Conservation (phyloP, 257 asterid genomes). For the Solanum appendiculatum region DNA sequence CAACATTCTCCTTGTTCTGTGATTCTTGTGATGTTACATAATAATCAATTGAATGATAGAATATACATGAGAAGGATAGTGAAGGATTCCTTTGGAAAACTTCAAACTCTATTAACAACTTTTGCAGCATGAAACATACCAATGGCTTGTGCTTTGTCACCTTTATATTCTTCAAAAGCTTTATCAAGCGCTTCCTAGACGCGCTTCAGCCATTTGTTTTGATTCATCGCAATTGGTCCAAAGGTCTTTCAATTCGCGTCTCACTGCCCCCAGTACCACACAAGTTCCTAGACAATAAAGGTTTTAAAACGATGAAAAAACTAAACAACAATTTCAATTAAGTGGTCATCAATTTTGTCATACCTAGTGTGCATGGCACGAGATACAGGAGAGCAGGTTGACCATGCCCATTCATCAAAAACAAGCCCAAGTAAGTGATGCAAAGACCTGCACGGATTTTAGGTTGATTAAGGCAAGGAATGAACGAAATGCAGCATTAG, state of each 20-base stretch:
- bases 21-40: background rate
- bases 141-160: background rate
- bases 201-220: conserved; percentile 2
- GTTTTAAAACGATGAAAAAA: conserved; percentile 2
- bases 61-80: background rate
- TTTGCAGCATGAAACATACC: background rate
- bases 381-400: conserved; percentile 95
- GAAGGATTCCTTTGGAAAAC: background rate
- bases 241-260: conserved; percentile 68
- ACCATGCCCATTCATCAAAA: conserved; percentile 89
- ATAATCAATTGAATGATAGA: background rate
- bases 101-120: background rate
- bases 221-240: conserved; percentile 43
- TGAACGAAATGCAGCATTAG: background rate
- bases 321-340: background rate
- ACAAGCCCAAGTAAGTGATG: conserved; percentile 69
- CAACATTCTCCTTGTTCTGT: background rate
- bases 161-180: background rate
- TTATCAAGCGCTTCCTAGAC: conserved; percentile 4
- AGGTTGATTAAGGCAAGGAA: background rate
- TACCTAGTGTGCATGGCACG: conserved; percentile 92
- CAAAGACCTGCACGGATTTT: conserved; percentile 57
- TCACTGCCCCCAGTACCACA: conserved; percentile 52
- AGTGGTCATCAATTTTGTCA: background rate
- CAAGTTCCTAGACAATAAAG: conserved; percentile 42